A percentile compares a stretch with the other conserved stretches of the same genome.
Evolutionary conservation across 208 protist genomes (phyloP).

Genomic region (Acanthamoeba triangularis): DNA sequence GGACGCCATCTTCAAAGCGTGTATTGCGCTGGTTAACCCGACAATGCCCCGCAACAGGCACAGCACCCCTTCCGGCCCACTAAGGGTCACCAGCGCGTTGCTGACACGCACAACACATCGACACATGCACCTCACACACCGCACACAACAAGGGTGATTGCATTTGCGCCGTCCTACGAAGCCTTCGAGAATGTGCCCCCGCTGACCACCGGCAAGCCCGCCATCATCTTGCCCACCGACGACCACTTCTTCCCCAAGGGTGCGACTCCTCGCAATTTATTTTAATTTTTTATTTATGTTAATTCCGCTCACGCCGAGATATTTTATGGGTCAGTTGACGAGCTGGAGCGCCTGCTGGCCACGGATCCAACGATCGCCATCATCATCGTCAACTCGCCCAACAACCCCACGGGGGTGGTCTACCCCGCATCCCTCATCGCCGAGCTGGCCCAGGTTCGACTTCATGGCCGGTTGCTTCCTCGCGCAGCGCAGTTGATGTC

Average conservation of each 20-base stretch:
- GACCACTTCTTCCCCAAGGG: neutral
- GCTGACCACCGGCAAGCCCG: neutral
- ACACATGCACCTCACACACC: neutral
- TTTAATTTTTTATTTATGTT: neutral
- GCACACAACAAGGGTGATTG: neutral
- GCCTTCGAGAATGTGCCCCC: constrained; percentile 10
- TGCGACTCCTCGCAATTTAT: neutral
- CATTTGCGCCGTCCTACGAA: constrained; percentile 1
- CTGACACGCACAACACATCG: neutral
- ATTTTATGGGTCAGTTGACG: neutral
- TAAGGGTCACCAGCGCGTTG: neutral
- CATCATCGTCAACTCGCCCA: constrained; percentile 27
- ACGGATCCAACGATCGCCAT: neutral
- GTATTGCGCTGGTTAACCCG: neutral
- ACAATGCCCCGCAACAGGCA: neutral
- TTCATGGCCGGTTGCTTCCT: neutral
- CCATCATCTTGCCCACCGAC: constrained; percentile 19
- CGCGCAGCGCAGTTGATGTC: neutral
- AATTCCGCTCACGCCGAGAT: no score
- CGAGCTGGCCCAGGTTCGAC: neutral
- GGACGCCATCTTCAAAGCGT: neutral
- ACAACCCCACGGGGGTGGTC: constrained; percentile 35
- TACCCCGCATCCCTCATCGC: constrained; percentile 10
- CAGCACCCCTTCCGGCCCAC: neutral
- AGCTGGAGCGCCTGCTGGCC: neutral